Evolutionary conservation across 129 eudicot genomes (phyloP).

Genomic region (Artemisia annua): DNA sequence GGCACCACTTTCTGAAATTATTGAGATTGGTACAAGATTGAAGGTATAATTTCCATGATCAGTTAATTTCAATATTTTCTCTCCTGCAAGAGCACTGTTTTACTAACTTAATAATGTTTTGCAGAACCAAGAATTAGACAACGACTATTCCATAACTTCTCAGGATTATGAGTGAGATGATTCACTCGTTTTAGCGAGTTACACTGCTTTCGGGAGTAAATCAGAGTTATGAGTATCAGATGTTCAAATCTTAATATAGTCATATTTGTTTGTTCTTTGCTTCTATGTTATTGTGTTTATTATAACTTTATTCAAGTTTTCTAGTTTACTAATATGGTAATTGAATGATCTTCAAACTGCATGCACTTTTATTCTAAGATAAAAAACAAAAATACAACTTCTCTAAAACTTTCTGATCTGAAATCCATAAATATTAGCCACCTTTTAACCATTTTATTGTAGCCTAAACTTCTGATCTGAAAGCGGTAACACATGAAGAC

Average conservation of each 20-base stretch:
- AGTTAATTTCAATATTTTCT: not conserved
- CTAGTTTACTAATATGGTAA: too few relatives aligned
- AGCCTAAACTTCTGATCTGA: too few relatives aligned
- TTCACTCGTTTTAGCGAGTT: constrained; percentile 1
- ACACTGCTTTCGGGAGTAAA: not conserved
- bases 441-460: too few relatives aligned
- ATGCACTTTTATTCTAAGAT: too few relatives aligned
- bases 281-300: not conserved
- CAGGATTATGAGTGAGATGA: constrained; percentile 32
- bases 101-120: constrained; percentile 8
- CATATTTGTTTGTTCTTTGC: constrained; percentile 9
- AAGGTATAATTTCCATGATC: constrained; percentile 44
- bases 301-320: too few relatives aligned
- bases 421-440: not conserved
- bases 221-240: not conserved
- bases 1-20: constrained; percentile 80
- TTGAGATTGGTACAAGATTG: constrained; percentile 57
- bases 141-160: constrained; percentile 36
- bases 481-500: too few relatives aligned
- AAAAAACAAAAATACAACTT: too few relatives aligned
- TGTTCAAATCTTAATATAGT: not conserved
- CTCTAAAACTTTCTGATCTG: not conserved
- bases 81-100: constrained; percentile 1
- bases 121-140: constrained; percentile 52
- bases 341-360: too few relatives aligned